These are phyloP conservation scores for Kuraishia piskuri DNA, from an alignment of 805 yeast genomes.

Conservation along the genomic window DNA sequence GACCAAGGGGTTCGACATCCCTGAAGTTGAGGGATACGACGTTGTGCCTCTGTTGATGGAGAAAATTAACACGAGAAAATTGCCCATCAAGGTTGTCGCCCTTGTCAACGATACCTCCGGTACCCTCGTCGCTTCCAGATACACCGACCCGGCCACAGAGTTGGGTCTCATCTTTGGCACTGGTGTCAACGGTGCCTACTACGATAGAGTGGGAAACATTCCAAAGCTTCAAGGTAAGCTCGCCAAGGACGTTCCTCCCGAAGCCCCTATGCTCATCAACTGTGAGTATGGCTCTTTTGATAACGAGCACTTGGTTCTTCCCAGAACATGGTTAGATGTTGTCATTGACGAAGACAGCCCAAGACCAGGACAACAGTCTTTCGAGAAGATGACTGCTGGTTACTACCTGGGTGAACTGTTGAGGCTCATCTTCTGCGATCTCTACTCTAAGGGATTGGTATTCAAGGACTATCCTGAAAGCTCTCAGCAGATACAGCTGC, in stretches of 20 bases:
- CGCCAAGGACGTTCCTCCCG: conserved; percentile 52
- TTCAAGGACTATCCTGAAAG: conserved; percentile 42
- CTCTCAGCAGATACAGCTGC: conserved; percentile 53
- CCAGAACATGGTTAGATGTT: conserved; percentile 85
- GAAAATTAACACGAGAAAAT: conserved; percentile 54
- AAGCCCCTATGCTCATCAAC: conserved; percentile 89
- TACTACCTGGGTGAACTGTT: conserved; percentile 91
- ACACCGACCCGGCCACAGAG: conserved; percentile 82
- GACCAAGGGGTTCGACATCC: conserved; percentile 98
- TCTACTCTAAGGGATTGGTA: conserved; percentile 54
- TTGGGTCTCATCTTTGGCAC: conserved; percentile 98
- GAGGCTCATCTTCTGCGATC: conserved; percentile 72
- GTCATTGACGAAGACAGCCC: conserved; percentile 83
- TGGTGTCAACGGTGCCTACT: conserved; percentile 97
- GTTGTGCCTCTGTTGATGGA: conserved; percentile 87
- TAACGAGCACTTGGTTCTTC: conserved; percentile 78
- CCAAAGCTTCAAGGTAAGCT: conserved; percentile 78
- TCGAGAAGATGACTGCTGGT: conserved; percentile 98
- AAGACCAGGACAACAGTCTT: conserved; percentile 95
- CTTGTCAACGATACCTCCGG: conserved; percentile 97
- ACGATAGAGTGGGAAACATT: conserved; percentile 65
- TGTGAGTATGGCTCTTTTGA: conserved; percentile 99
- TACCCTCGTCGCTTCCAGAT: conserved; percentile 92
- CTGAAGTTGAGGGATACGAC: conserved; percentile 90
- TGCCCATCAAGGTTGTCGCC: conserved; percentile 88